phyloP scores from a whole-genome alignment of 306 rosid species.

The Cicer judaicum region DNA sequence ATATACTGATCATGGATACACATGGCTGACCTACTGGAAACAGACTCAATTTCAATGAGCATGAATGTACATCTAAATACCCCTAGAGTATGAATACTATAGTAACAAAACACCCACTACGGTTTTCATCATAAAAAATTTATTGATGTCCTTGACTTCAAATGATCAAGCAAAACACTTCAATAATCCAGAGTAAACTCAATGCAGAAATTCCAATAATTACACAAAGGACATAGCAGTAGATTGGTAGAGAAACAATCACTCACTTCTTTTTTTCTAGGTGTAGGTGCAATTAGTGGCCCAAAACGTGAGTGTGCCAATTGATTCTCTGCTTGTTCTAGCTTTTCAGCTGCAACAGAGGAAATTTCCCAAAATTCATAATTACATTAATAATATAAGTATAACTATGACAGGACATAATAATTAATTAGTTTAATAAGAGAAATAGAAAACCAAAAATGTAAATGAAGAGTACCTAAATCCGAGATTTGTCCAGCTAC shows the following conservation, averaged over 20 bases:
- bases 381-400: constrained; percentile 2
- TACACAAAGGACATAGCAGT: neutral
- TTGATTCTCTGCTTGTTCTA: constrained; percentile 94
- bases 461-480: constrained; percentile 63
- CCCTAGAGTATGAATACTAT: neutral
- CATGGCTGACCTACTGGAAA: neutral
- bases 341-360: constrained; percentile 81
- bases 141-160: neutral
- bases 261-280: constrained; percentile 86
- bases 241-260: constrained; percentile 9
- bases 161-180: constrained; percentile 5
- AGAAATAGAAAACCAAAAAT: constrained; percentile 21
- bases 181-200: constrained; percentile 14
- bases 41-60: neutral
- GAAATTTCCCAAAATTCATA: constrained; percentile 27
- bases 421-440: neutral
- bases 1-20: constrained; percentile 24
- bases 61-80: constrained; percentile 11
- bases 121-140: neutral
- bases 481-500: constrained; percentile 97
- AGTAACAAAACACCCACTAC: neutral
- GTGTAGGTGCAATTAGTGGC: constrained; percentile 71
- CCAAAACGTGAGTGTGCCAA: constrained; percentile 92
- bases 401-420: neutral
- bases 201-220: neutral